phyloP scores from a whole-genome alignment of 2,329 filamentous ascomycete genomes.

The Cladosporium sp. region DNA sequence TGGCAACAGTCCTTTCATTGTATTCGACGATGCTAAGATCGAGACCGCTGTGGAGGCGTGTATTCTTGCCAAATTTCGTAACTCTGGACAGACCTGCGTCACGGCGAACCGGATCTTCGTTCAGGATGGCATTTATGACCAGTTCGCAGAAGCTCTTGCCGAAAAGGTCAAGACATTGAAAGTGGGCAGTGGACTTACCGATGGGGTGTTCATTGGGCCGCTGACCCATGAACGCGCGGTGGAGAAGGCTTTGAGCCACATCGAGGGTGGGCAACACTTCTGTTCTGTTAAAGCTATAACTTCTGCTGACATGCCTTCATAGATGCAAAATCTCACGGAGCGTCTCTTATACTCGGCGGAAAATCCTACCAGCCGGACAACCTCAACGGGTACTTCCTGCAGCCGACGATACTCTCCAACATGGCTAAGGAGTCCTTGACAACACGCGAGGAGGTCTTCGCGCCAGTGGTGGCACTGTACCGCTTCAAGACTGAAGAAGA shows the following conservation, averaged over 20 bases:
- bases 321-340: conserved; percentile 63
- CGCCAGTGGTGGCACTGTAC: conserved; percentile 63
- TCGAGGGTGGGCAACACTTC: conserved; percentile 2
- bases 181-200: conserved; percentile 24
- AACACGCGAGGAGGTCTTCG: conserved; percentile 63
- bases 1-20: conserved; percentile 37
- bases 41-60: conserved; percentile 29
- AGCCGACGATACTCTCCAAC: conserved; percentile 64
- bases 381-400: conserved; percentile 66
- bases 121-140: conserved; percentile 53
- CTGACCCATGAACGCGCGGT: conserved; percentile 12
- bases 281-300: not conserved
- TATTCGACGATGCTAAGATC: conserved; percentile 38
- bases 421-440: conserved; percentile 60
- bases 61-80: conserved; percentile 33
- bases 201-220: conserved; percentile 19
- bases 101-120: conserved; percentile 53
- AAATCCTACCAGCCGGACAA: conserved; percentile 41
- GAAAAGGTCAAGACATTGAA: conserved; percentile 33
- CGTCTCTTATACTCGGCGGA: conserved; percentile 63
- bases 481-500: conserved; percentile 67
- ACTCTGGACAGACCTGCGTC: conserved; percentile 35
- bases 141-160: conserved; percentile 57
- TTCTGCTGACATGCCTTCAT: conserved; percentile 3
- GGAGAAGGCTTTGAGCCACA: conserved; percentile 20